Percentiles rank a stretch among this genome's conserved stretches.
Evolutionary conservation across 495 filamentous ascomycete species (phyloP).

Genomic region (Talaromyces trachyspermus): DNA sequence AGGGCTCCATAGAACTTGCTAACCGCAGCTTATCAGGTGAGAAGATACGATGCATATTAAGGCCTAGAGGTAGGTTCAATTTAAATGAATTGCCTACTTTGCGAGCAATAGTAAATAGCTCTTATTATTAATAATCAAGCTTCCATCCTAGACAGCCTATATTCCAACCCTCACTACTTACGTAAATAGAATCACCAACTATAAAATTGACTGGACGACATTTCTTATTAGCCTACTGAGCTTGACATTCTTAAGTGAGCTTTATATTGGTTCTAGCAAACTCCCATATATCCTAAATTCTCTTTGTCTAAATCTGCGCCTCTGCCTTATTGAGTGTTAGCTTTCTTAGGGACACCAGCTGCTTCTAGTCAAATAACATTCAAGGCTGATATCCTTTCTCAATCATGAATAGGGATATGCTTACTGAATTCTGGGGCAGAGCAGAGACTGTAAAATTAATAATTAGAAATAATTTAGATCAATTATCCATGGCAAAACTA

Average conservation of each 20-base stretch:
- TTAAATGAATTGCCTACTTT: background rate
- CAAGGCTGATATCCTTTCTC: background rate
- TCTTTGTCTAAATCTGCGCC: background rate
- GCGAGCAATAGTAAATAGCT: background rate
- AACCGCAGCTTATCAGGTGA: background rate
- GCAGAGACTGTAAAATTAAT: background rate
- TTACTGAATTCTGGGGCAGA: background rate
- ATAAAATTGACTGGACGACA: background rate
- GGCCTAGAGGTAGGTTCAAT: background rate
- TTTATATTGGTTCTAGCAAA: background rate
- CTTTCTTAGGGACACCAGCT: background rate
- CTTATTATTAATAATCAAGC: background rate
- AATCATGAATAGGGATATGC: background rate
- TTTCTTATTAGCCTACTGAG: background rate
- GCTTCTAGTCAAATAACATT: background rate
- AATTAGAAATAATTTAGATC: background rate
- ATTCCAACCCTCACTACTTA: background rate
- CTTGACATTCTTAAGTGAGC: background rate
- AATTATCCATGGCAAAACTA: conserved; percentile 11
- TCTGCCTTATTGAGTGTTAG: background rate
- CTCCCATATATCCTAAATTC: background rate
- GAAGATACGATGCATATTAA: background rate
- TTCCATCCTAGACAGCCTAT: background rate
- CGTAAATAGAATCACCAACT: background rate
- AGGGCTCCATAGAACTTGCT: background rate